Conservation (phyloP, 257 asterid genomes). For the Craterostigma plantagineum region DNA sequence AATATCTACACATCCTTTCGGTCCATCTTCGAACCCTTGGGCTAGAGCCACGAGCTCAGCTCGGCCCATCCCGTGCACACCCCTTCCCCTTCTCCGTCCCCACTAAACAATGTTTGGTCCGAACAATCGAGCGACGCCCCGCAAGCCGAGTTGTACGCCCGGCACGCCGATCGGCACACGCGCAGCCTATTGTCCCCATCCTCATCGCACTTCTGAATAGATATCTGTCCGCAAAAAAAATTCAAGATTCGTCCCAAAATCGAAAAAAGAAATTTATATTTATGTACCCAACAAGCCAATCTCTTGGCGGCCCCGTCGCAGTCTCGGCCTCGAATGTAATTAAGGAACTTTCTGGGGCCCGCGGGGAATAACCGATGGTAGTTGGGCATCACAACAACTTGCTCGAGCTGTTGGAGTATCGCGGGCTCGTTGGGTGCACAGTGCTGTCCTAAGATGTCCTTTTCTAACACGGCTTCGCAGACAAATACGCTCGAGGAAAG, state of each 20-base stretch:
- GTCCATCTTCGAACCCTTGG: too few relatives aligned
- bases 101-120: constrained; percentile 86
- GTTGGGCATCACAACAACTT: constrained; percentile 98
- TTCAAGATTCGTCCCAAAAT: neutral
- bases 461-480: constrained; percentile 66
- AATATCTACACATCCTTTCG: too few relatives aligned
- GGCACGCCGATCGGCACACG: constrained; percentile 96
- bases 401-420: constrained; percentile 87
- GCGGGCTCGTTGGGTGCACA: constrained; percentile 90
- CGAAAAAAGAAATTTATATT: neutral
- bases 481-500: constrained; percentile 78
- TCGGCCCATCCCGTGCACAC: constrained; percentile 99
- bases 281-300: constrained; percentile 99
- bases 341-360: constrained; percentile 83
- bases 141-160: constrained; percentile 78
- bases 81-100: constrained; percentile 77
- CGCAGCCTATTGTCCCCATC: constrained; percentile 88
- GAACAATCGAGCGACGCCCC: constrained; percentile 97
- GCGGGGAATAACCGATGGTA: constrained; percentile 87
- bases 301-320: constrained; percentile 97
- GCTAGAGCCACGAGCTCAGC: constrained; percentile 56
- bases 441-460: constrained; percentile 62
- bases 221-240: constrained; percentile 36
- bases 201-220: constrained; percentile 80
- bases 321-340: constrained; percentile 73